Conservation (phyloP, 768 basidiomycete genomes). For the Suillus brevipes region DNA sequence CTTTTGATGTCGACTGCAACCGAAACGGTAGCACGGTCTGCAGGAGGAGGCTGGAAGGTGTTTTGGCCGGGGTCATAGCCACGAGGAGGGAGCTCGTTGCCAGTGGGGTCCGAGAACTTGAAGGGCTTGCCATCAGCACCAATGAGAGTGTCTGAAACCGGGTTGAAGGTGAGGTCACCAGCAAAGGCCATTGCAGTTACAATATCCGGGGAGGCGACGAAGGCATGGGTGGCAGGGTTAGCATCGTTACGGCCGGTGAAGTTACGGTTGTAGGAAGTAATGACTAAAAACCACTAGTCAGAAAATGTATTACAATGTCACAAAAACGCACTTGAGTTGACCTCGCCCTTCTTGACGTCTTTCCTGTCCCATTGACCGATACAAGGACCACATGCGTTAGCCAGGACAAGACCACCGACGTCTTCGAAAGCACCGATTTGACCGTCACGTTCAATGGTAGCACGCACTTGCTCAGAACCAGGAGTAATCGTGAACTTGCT, state of each 20-base stretch:
- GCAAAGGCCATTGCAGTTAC: slow-evolving; percentile 97
- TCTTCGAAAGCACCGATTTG: slow-evolving; percentile 85
- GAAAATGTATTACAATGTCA: neutral
- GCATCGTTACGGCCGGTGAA: slow-evolving; percentile 99
- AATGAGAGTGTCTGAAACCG: slow-evolving; percentile 83
- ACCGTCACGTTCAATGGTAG: slow-evolving; percentile 96
- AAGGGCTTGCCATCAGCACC: slow-evolving; percentile 94
- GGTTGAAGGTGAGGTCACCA: slow-evolving; percentile 95
- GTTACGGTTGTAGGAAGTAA: slow-evolving; percentile 99
- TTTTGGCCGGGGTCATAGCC: slow-evolving; percentile 97
- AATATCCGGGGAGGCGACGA: slow-evolving; percentile 91
- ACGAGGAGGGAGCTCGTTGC: slow-evolving; percentile 89
- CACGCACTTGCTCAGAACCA: slow-evolving; percentile 97
- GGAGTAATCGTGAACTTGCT: slow-evolving; percentile 98
- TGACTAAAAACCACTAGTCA: slow-evolving; percentile 51
- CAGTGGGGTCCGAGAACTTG: slow-evolving; percentile 92
- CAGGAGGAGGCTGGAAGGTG: slow-evolving; percentile 95
- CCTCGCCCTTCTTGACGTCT: slow-evolving; percentile 95
- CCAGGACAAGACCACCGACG: slow-evolving; percentile 90
- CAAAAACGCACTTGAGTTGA: slow-evolving; percentile 81
- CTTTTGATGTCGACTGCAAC: slow-evolving; percentile 86
- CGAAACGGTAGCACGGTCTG: slow-evolving; percentile 75
- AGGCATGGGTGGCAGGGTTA: slow-evolving; percentile 98
- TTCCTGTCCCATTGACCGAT: slow-evolving; percentile 99
- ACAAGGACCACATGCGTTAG: slow-evolving; percentile 98